Evolutionary conservation across 495 filamentous ascomycete species (phyloP), one percentile per base, ranked within the genome.

Genomic region (Neurospora terricola): DNA sequence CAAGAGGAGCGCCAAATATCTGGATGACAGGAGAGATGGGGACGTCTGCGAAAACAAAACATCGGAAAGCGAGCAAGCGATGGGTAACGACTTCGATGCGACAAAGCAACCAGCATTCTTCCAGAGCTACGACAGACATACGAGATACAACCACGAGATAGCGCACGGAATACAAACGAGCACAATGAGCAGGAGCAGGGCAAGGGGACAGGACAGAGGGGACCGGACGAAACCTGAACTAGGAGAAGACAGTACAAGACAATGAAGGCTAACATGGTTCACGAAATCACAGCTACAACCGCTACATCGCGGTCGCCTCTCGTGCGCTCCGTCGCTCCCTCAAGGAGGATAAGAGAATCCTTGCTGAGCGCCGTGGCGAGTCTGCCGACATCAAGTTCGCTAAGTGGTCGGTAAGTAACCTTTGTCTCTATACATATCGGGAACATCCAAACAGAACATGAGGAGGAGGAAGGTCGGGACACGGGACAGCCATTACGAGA

Each of bases 401-500:
- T 72, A 97, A 96, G 88, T 99, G 96, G 96, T 87, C 93, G 89
- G 96, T 99, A 81, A 89, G 92, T 90, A 75, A 38, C 0, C 18
- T 16, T 59, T 71, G 11, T n/a, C 30, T 18, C 7, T 18, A 34
- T 45, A n/a, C 2, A 1, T 45, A 4, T 8, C 10, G 30, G 10
- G 40, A 36, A 21, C 37, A 14, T 45, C 34, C 40, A 72, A 72
- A 76, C 18, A 69, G 71, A 72, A 76, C 18, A 69, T 11, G 71
- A 36, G 68, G 54, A 74, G 30, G 18, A 37, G 3, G 4, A n/a
- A n/a, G n/a, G n/a, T n/a, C n/a, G n/a, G n/a, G n/a, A n/a, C n/a
- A n/a, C n/a, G n/a, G n/a, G n/a, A n/a, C n/a, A n/a, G n/a, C n/a
- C n/a, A n/a, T n/a, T n/a, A n/a, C n/a, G n/a, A n/a, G n/a, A n/a